A percentile compares a stretch with the other conserved stretches of the same genome.
phyloP scores from a whole-genome alignment of 2,329 filamentous ascomycete genomes.

The Alternaria gaisen region DNA sequence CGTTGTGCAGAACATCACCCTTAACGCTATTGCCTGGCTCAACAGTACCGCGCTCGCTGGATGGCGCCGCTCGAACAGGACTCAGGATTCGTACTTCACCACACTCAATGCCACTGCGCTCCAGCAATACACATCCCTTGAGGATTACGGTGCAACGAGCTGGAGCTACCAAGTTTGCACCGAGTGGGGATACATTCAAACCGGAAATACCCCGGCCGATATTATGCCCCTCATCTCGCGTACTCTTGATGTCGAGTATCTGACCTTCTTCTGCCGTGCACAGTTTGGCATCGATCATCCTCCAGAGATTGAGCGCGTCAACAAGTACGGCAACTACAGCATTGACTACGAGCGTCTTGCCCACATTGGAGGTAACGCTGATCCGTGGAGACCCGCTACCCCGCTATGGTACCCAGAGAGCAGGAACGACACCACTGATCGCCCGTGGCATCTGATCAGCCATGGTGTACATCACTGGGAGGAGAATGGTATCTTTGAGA shows the following conservation, averaged over 20 bases:
- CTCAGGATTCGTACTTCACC: conserved; percentile 63
- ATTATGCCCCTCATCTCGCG: conserved; percentile 77
- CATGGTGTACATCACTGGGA: conserved; percentile 86
- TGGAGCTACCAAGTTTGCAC: conserved; percentile 66
- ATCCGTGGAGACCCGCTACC: conserved; percentile 81
- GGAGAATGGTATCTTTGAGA: conserved; percentile 72
- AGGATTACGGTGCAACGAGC: conserved; percentile 40
- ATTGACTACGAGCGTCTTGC: conserved; percentile 80
- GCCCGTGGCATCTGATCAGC: conserved; percentile 78
- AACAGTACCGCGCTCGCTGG: conserved; percentile 54
- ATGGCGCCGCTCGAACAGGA: conserved; percentile 46
- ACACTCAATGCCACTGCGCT: conserved; percentile 55
- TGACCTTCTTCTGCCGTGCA: conserved; percentile 68
- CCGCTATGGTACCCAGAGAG: conserved; percentile 71
- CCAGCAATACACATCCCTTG: conserved; percentile 26
- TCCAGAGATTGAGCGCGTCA: conserved; percentile 72
- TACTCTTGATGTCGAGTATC: conserved; percentile 70
- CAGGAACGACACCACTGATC: conserved; percentile 66
- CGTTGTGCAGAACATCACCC: conserved; percentile 58
- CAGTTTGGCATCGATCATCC: conserved; percentile 74
- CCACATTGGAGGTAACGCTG: conserved; percentile 77
- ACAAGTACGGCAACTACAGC: conserved; percentile 77
- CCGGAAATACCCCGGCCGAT: conserved; percentile 72
- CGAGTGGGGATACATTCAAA: conserved; percentile 79
- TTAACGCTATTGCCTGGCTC: conserved; percentile 67